Percentiles rank a stretch among this genome's conserved stretches.
Evolutionary conservation across 169 alveolate genomes (phyloP).

Genomic region (Eimeria necatrix): DNA sequence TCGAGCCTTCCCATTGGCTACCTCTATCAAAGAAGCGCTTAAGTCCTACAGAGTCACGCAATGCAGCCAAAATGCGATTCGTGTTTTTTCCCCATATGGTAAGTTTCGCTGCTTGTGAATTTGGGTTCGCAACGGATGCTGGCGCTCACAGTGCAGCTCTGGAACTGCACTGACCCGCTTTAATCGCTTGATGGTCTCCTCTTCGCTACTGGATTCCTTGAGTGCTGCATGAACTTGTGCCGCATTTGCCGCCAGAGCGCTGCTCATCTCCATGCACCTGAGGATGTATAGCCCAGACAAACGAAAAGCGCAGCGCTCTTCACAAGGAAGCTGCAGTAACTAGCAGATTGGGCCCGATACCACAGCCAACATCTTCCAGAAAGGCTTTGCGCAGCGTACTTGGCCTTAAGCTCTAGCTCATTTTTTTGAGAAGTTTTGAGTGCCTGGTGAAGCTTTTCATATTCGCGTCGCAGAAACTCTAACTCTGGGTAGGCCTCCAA

Average conservation of each 20-base stretch:
- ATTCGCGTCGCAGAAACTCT: constrained; percentile 91
- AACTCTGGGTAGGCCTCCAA: constrained; percentile 89
- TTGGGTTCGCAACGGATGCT: not conserved
- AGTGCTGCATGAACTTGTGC: constrained; percentile 70
- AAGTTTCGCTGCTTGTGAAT: too few relatives aligned
- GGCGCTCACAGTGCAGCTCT: not conserved
- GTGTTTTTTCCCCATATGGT: too few relatives aligned
- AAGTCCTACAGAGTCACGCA: constrained; percentile 19
- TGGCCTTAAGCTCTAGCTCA: constrained; percentile 88
- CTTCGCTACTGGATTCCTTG: constrained; percentile 57
- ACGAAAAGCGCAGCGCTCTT: not conserved
- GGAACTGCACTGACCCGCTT: constrained; percentile 30
- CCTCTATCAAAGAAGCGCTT: constrained; percentile 64
- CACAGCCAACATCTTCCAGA: not conserved
- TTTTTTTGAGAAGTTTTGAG: constrained; percentile 89
- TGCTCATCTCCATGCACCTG: constrained; percentile 74
- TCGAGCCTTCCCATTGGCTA: constrained; percentile 65
- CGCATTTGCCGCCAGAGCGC: constrained; percentile 58
- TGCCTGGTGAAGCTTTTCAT: constrained; percentile 91
- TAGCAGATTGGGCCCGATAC: not conserved
- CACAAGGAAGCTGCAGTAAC: too few relatives aligned
- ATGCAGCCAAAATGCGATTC: not conserved
- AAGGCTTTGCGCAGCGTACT: constrained; percentile 41
- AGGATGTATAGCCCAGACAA: not conserved
- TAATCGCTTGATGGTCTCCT: constrained; percentile 63